A percentile compares a stretch with the other conserved stretches of the same genome.
phyloP scores from a whole-genome alignment of 116 monocot species.

The Thalassia testudinum region DNA sequence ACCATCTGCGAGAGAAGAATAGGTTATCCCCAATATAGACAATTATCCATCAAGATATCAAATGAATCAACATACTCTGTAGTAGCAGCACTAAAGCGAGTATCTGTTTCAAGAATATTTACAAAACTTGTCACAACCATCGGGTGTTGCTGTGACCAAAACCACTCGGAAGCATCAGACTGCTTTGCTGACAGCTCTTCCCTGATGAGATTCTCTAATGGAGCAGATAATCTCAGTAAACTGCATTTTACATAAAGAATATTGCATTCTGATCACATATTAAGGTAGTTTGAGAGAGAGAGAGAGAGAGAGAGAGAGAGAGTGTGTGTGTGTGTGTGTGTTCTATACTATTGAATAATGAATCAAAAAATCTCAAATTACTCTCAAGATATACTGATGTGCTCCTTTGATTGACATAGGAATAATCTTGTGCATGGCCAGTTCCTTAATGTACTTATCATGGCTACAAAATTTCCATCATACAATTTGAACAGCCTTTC shows the following conservation, averaged over 20 bases:
- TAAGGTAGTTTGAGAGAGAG: too few relatives aligned
- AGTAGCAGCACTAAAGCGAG: slow-evolving; percentile 40
- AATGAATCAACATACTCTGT: slow-evolving; percentile 25
- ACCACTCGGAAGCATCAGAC: slow-evolving; percentile 62
- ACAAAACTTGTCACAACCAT: slow-evolving; percentile 67
- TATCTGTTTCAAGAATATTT: slow-evolving; percentile 61
- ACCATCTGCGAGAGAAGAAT: slow-evolving; percentile 33
- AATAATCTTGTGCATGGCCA: too few relatives aligned
- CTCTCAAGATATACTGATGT: too few relatives aligned
- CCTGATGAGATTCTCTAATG: slow-evolving; percentile 52
- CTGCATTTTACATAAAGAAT: slow-evolving; percentile 27
- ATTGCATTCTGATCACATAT: too few relatives aligned
- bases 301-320: too few relatives aligned
- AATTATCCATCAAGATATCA: background rate
- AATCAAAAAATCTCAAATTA: too few relatives aligned
- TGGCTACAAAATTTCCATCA: too few relatives aligned
- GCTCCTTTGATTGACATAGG: too few relatives aligned
- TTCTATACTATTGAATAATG: too few relatives aligned
- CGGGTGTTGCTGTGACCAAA: slow-evolving; percentile 71
- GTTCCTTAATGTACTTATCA: too few relatives aligned
- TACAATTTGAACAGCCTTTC: too few relatives aligned
- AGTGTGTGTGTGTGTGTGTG: too few relatives aligned
- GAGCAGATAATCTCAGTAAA: slow-evolving; percentile 42
- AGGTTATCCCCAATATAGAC: background rate
- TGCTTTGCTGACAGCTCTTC: slow-evolving; percentile 67